Conservation (phyloP, 768 basidiomycete genomes). For the Lentinus tigrinus region DNA sequence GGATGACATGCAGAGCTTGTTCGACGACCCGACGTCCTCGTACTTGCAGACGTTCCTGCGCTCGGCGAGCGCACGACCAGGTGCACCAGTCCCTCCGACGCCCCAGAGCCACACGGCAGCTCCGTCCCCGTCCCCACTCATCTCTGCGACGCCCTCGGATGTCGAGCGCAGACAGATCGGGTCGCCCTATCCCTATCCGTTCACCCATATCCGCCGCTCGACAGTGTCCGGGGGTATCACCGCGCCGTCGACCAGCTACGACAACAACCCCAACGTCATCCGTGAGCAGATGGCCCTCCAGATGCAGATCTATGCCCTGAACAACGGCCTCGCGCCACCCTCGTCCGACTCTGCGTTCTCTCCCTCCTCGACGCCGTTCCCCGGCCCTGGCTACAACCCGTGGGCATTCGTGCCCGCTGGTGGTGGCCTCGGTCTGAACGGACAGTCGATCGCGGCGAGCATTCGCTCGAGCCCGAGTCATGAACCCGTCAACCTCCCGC, state of each 20-base stretch:
- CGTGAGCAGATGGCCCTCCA: constrained; percentile 73
- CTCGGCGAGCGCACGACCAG: constrained; percentile 52
- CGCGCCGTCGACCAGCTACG: constrained; percentile 33
- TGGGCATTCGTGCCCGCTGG: constrained; percentile 70
- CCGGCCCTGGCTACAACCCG: constrained; percentile 59
- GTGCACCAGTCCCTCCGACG: constrained; percentile 78
- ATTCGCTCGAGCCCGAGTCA: constrained; percentile 72
- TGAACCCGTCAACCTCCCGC: constrained; percentile 58
- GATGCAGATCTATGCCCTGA: constrained; percentile 76
- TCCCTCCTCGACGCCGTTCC: constrained; percentile 74
- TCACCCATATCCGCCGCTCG: constrained; percentile 65
- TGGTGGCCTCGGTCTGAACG: constrained; percentile 42
- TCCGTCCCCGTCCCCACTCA: constrained; percentile 67
- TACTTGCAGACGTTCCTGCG: constrained; percentile 61
- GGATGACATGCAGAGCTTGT: constrained; percentile 59
- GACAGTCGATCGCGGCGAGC: constrained; percentile 49
- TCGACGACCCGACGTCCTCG: constrained; percentile 56
- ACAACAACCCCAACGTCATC: constrained; percentile 49
- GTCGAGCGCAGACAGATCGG: constrained; percentile 42
- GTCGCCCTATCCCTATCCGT: constrained; percentile 81
- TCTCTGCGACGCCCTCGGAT: constrained; percentile 48
- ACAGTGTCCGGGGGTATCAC: constrained; percentile 37
- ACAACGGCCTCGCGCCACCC: constrained; percentile 56
- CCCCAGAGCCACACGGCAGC: constrained; percentile 75
- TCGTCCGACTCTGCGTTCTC: constrained; percentile 76